Evolutionary conservation across 2,329 filamentous ascomycete species (phyloP), one percentile per base, ranked within the genome.

Genomic region (Trichophyton rubrum): DNA sequence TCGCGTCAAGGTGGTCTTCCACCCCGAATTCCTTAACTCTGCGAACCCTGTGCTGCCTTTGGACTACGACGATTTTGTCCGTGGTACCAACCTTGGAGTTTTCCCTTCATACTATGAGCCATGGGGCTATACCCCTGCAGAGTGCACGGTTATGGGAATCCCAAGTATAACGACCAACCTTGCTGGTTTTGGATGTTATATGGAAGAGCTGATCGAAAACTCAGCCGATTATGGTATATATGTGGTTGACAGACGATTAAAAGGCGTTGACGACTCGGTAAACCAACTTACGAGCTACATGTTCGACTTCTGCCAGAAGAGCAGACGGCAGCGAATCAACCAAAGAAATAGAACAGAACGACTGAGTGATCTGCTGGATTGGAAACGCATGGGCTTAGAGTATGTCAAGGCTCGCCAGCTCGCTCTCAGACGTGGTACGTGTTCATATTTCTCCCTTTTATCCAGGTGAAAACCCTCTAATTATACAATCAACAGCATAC

Each of bases 371-470:
- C 80, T 99, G 62, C 81, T 99, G 45, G 93, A 99, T 77, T 99
- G 93, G 93, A 97, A 97, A 82, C 84, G 93, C 57, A 99, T 99
- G 93, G 93, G 93, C 22, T 87, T 97, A 86, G 93, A 99, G 76
- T 99, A 99, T 71, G 90, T 96, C 77, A 99, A 97, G 80, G 93
- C 93, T 38, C 85, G 93, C 56, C 93, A 97, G 74, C 77, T 99
- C 69, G 93, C 93, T 24, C 79, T 99, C 64, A 82, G 93, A 68
- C 84, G 93, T 74, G 76, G 77, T 78, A 70, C 63, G 64, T 49
- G 43, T 20, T 27, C 24, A 22, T 47, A n/a, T 27, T 17, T 17
- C 22, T 15, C 13, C 45, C n/a, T 0, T 53, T n/a, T 15, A 51
- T 15, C 3, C 15, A 43, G 60, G 35, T 20, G 27, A 30, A 30